Conservation (phyloP, 257 asterid genomes). For the Agastache rugosa region DNA sequence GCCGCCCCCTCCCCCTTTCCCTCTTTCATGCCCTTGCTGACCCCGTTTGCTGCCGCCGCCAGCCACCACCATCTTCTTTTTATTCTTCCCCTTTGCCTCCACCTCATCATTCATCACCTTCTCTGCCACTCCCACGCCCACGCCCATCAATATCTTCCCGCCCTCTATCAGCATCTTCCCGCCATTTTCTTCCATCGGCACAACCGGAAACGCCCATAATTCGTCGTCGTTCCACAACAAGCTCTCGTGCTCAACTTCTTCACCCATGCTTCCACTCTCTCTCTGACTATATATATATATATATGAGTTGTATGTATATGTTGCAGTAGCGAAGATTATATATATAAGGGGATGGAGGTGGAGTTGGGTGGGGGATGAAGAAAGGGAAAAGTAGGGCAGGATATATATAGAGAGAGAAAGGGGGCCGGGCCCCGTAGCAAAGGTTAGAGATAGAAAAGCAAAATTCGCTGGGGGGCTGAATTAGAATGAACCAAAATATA, state of each 20-base stretch:
- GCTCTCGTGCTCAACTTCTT: slow-evolving; percentile 31
- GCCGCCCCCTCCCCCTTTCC: background rate
- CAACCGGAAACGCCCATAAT: slow-evolving; percentile 47
- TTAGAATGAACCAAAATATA: slow-evolving; percentile 53
- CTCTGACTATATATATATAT: background rate
- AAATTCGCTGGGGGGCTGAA: slow-evolving; percentile 39
- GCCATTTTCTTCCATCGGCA: slow-evolving; percentile 34
- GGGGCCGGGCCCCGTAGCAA: no score
- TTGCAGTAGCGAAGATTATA: background rate
- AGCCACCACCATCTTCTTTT: background rate
- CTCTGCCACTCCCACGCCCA: background rate
- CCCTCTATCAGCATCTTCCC: slow-evolving; percentile 28
- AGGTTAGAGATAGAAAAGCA: slow-evolving; percentile 34
- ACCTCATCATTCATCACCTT: slow-evolving; percentile 1
- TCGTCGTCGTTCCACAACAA: slow-evolving; percentile 44
- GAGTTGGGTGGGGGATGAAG: background rate
- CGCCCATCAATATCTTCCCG: slow-evolving; percentile 23
- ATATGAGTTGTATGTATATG: background rate
- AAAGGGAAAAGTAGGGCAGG: background rate
- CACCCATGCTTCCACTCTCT: slow-evolving; percentile 42
- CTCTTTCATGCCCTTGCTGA: background rate
- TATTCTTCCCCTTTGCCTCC: slow-evolving; percentile 35
- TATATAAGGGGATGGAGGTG: no score
- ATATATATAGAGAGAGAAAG: slow-evolving; percentile 15
- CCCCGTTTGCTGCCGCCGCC: background rate